These are phyloP conservation scores for Amauroascus verrucosus DNA, from an alignment of 2,329 filamentous ascomycete species.

Conservation along the genomic window DNA sequence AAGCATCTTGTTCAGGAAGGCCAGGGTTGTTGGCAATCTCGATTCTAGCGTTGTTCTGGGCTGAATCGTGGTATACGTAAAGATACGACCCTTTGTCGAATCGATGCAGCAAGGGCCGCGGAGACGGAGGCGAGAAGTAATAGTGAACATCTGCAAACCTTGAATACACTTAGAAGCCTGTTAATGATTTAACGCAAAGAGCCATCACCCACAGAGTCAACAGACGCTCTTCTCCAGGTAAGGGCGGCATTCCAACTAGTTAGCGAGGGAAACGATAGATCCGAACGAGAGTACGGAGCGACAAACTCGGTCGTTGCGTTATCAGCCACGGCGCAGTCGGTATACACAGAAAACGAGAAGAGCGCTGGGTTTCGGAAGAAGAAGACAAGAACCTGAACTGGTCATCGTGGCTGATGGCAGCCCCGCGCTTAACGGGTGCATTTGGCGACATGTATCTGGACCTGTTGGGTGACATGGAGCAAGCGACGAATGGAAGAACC, in stretches of 20 bases:
- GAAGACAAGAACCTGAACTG: not conserved
- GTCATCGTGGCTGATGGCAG: constrained; percentile 1
- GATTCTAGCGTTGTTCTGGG: constrained; percentile 44
- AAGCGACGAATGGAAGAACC: not conserved
- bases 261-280: not conserved
- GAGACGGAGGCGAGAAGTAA: constrained; percentile 48
- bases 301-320: not conserved
- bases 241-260: constrained; percentile 34
- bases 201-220: constrained; percentile 36
- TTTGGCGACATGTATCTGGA: too few relatives aligned
- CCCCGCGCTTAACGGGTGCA: constrained; percentile 8
- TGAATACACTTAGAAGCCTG: constrained; percentile 13
- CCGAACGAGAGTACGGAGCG: not conserved
- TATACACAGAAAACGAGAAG: not conserved
- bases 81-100: constrained; percentile 57
- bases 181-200: not conserved
- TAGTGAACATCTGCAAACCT: constrained; percentile 57
- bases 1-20: constrained; percentile 54
- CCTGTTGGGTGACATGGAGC: not conserved
- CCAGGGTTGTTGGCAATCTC: constrained; percentile 56
- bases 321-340: not conserved
- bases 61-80: constrained; percentile 52
- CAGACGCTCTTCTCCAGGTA: constrained; percentile 38
- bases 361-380: too few relatives aligned
- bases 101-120: constrained; percentile 49